These are phyloP conservation scores for Lagenidium giganteum DNA, from an alignment of 352 stramenopile genomes.

Conservation along the genomic window DNA sequence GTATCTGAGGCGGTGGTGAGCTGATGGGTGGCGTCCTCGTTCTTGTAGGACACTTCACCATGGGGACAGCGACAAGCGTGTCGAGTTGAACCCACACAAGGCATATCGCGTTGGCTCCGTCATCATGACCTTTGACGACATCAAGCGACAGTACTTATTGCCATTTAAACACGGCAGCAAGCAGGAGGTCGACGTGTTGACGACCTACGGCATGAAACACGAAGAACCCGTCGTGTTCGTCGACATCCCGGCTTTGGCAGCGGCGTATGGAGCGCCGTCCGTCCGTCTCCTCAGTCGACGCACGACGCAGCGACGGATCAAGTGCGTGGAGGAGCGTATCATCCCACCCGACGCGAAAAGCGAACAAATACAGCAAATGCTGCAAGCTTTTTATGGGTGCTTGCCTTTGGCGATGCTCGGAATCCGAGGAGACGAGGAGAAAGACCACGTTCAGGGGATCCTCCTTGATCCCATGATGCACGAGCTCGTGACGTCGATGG, in stretches of 20 bases:
- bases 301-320: slow-evolving; percentile 30
- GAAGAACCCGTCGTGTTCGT: slow-evolving; percentile 18
- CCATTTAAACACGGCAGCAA: slow-evolving; percentile 48
- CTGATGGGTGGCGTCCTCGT: too few species aligned
- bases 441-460: slow-evolving; percentile 20
- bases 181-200: slow-evolving; percentile 36
- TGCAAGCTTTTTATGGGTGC: slow-evolving; percentile 34
- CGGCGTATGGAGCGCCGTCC: slow-evolving; percentile 7
- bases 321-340: slow-evolving; percentile 38
- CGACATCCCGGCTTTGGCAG: slow-evolving; percentile 19
- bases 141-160: slow-evolving; percentile 63
- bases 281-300: slow-evolving; percentile 26
- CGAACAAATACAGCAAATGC: slow-evolving; percentile 34
- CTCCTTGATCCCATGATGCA: slow-evolving; percentile 21
- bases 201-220: slow-evolving; percentile 36
- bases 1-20: too few species aligned
- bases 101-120: slow-evolving; percentile 43
- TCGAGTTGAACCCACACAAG: slow-evolving; percentile 5
- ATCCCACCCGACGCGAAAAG: slow-evolving; percentile 19
- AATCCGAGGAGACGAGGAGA: slow-evolving; percentile 24
- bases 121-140: slow-evolving; percentile 63
- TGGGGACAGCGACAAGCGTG: too few species aligned
- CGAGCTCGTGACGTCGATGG: slow-evolving; percentile 29
- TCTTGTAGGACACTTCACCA: too few species aligned
- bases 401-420: slow-evolving; percentile 42